Percentiles rank a stretch among this genome's conserved stretches.
Conservation (phyloP, 306 rosid genomes). For the Mucuna pruriens region DNA sequence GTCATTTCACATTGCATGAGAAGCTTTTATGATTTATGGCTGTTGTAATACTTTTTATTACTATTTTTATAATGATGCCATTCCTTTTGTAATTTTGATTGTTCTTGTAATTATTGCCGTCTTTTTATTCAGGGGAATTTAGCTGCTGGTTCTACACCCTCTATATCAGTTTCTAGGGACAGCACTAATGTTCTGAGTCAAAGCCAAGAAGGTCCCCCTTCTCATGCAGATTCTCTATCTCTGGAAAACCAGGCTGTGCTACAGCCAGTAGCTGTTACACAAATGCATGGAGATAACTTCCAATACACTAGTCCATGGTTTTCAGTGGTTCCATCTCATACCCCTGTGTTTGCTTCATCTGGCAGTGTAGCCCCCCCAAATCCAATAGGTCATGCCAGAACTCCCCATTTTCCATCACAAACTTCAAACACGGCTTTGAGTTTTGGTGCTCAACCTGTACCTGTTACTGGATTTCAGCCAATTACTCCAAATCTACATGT, state of each 20-base stretch:
- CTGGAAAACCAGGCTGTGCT: conserved; percentile 47
- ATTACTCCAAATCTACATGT: conserved; percentile 52
- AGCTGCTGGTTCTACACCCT: conserved; percentile 51
- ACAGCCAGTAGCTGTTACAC: conserved; percentile 54
- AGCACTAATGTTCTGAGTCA: conserved; percentile 42
- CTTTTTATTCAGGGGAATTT: conserved; percentile 71
- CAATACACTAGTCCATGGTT: conserved; percentile 67
- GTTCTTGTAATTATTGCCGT: conserved; percentile 27
- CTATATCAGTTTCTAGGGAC: conserved; percentile 55
- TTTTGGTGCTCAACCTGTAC: conserved; percentile 62
- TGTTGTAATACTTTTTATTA: background rate
- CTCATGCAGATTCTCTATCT: conserved; percentile 44
- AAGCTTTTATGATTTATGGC: conserved; percentile 29
- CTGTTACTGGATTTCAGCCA: conserved; percentile 51
- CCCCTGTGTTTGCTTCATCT: conserved; percentile 48
- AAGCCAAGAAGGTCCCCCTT: conserved; percentile 44
- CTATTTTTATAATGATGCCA: background rate
- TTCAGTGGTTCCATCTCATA: conserved; percentile 53
- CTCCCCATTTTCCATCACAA: conserved; percentile 52
- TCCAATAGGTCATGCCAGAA: conserved; percentile 51
- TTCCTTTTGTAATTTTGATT: conserved; percentile 29
- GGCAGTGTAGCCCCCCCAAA: conserved; percentile 49
- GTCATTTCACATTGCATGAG: conserved; percentile 29
- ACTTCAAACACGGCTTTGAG: conserved; percentile 51
- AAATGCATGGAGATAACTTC: conserved; percentile 53